Percentiles rank a stretch among this genome's conserved stretches.
Conservation (phyloP, 345 rosid genomes). For the Barbarea vulgaris region DNA sequence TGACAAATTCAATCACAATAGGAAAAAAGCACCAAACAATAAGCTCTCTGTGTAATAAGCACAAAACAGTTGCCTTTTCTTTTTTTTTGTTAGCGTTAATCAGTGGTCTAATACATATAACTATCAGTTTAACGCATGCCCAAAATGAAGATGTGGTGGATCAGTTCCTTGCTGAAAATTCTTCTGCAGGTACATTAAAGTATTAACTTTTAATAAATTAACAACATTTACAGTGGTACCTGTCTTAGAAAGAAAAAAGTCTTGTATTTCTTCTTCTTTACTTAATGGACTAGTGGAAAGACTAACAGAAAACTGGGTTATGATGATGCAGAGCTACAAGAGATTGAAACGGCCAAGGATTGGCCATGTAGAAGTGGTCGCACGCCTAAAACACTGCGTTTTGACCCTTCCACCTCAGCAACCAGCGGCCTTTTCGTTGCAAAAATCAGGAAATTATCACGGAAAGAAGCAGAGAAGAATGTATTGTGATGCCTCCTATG, state of each 20-base stretch:
- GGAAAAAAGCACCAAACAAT: neutral
- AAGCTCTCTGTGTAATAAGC: neutral
- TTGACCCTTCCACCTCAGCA: slow-evolving; percentile 78
- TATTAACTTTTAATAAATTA: neutral
- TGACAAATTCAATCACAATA: slow-evolving; percentile 20
- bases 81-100: slow-evolving; percentile 18
- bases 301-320: slow-evolving; percentile 19
- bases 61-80: slow-evolving; percentile 6
- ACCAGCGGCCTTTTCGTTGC: slow-evolving; percentile 95
- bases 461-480: slow-evolving; percentile 15
- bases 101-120: slow-evolving; percentile 19
- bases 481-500: slow-evolving; percentile 23
- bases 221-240: neutral
- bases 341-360: slow-evolving; percentile 62
- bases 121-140: slow-evolving; percentile 75
- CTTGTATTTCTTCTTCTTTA: neutral
- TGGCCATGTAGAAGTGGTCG: slow-evolving; percentile 88
- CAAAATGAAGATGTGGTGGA: slow-evolving; percentile 92
- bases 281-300: neutral
- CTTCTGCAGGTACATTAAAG: slow-evolving; percentile 61
- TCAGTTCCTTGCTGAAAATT: slow-evolving; percentile 63
- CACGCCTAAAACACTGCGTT: slow-evolving; percentile 75
- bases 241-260: neutral
- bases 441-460: slow-evolving; percentile 57
- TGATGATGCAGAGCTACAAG: slow-evolving; percentile 59